Base-by-base conservation (phyloP, 345 rosid genomes). In the Linum tenue region DNA sequence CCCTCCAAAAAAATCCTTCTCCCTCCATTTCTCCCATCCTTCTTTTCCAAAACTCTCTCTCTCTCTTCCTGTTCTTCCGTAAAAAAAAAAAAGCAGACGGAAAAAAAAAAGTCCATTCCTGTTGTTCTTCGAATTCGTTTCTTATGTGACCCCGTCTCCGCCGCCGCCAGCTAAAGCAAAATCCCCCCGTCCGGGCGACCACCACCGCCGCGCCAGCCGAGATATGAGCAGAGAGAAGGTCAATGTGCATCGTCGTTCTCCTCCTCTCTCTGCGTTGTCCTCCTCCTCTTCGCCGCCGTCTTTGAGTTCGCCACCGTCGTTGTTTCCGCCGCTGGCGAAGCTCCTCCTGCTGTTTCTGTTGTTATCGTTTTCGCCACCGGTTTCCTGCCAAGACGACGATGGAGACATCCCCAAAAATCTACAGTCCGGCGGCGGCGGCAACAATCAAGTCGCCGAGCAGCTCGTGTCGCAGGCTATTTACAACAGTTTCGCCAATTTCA, bases 401-500 rank as follows among this genome's bases (percentile, higher is more conserved):
- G 62, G 31, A 22, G 31, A 22, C 31, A 22, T 22, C 31, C 31
- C 31, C 31, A 22, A 22, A 22, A 22, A 22, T 22, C 31, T 22
- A 22, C 31, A 22, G 31, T 22, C 57, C 59, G 67, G 73, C 10
- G 56, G 62, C 63, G 64, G 66, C 56, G 64, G 70, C 48, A 55
- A 39, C 53, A 71, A 62, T 76, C 70, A 84, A 0, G 84, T 85
- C 0, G 76, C 84, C 1, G 72, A 74, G 56, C 70, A 83, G 70
- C 66, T 83, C 3, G 70, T 81, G 37, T 70, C 85, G 17, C 74
- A 82, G 61, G 67, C 81, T 39, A 43, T 87, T 35, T 76, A 43
- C 63, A 75, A 64, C 12, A 83, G 78, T 69, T 66, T 94, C 58
- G 70, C 85, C 1, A 88, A 87, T 71, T 71, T 83, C 68, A 83